Evolutionary conservation across 2,329 filamentous ascomycete species (phyloP).

Genomic region (Cladophialophora yegresii): DNA sequence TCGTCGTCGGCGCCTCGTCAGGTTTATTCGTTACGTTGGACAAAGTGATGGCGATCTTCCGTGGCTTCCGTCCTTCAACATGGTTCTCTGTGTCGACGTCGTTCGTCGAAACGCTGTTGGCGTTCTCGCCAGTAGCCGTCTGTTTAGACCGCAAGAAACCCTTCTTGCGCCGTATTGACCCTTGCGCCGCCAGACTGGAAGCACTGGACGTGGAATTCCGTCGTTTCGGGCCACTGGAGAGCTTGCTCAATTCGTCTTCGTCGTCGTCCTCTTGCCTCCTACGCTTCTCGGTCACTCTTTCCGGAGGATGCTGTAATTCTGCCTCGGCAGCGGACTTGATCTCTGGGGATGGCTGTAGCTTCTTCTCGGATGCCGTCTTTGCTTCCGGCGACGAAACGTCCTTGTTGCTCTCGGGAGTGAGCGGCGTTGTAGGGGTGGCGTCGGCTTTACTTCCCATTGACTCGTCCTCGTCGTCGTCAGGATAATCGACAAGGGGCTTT

Average conservation of each 20-base stretch:
- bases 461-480: slow-evolving; percentile 77
- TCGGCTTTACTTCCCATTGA: slow-evolving; percentile 58
- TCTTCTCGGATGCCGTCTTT: slow-evolving; percentile 36
- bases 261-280: slow-evolving; percentile 77
- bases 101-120: slow-evolving; percentile 7
- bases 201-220: slow-evolving; percentile 47
- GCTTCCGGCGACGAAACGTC: slow-evolving; percentile 35
- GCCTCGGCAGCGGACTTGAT: slow-evolving; percentile 42
- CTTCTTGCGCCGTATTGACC: slow-evolving; percentile 31
- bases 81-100: slow-evolving; percentile 30
- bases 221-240: slow-evolving; percentile 59
- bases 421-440: slow-evolving; percentile 29
- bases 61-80: slow-evolving; percentile 29
- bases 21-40: slow-evolving; percentile 28
- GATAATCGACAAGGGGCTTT: slow-evolving; percentile 85
- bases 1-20: slow-evolving; percentile 22
- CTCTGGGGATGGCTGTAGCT: slow-evolving; percentile 37
- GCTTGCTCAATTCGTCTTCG: slow-evolving; percentile 85
- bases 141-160: slow-evolving; percentile 36
- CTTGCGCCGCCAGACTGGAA: slow-evolving; percentile 34
- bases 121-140: slow-evolving; percentile 19
- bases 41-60: slow-evolving; percentile 36
- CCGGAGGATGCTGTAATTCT: slow-evolving; percentile 58
- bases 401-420: slow-evolving; percentile 38
- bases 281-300: slow-evolving; percentile 83